Percentiles rank a stretch among this genome's conserved stretches.
Conservation (phyloP, 805 yeast genomes). For the Candida montana region DNA sequence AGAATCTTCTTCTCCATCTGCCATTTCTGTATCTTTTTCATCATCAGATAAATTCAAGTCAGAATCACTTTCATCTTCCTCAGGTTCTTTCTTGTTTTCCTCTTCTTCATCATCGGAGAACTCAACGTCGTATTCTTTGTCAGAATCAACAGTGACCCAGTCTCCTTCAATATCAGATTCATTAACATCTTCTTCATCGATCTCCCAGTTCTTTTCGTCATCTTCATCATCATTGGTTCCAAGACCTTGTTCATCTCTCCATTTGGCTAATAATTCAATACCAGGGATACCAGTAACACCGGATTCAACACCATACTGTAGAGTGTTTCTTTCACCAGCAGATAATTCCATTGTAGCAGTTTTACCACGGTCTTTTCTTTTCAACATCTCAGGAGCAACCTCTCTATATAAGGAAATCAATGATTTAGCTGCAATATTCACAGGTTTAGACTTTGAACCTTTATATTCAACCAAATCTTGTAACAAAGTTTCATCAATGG, state of each 20-base stretch:
- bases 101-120: slow-evolving; percentile 44
- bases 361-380: slow-evolving; percentile 89
- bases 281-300: slow-evolving; percentile 79
- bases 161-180: slow-evolving; percentile 71
- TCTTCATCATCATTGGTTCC: slow-evolving; percentile 54
- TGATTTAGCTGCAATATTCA: slow-evolving; percentile 89
- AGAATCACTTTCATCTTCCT: slow-evolving; percentile 44
- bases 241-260: slow-evolving; percentile 62
- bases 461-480: slow-evolving; percentile 89
- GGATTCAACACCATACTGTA: slow-evolving; percentile 70
- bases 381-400: slow-evolving; percentile 93
- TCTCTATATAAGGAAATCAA: slow-evolving; percentile 84
- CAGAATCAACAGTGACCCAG: slow-evolving; percentile 88
- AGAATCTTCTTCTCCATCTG: slow-evolving; percentile 19
- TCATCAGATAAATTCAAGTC: slow-evolving; percentile 39
- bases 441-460: slow-evolving; percentile 91
- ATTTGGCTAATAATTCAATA: slow-evolving; percentile 79
- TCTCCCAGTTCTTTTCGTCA: slow-evolving; percentile 58
- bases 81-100: slow-evolving; percentile 33
- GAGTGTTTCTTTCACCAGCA: slow-evolving; percentile 47
- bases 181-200: slow-evolving; percentile 43
- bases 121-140: slow-evolving; percentile 60
- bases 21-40: slow-evolving; percentile 26
- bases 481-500: slow-evolving; percentile 80
- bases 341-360: slow-evolving; percentile 78